These are phyloP conservation scores for Clavispora santaluciae DNA, from an alignment of 805 yeast species.

Conservation along the genomic window DNA sequence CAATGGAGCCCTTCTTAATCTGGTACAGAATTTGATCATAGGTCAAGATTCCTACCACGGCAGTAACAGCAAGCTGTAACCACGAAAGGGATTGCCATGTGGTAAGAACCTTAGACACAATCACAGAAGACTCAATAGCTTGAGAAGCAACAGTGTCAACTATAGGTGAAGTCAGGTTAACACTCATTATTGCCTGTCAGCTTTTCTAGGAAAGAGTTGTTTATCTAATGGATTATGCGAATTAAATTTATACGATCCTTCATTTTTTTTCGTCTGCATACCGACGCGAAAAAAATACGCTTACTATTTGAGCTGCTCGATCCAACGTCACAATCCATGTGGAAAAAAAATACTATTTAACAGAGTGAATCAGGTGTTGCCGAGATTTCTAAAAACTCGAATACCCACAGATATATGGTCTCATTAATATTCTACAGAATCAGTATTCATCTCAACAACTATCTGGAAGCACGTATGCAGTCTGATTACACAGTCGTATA, in stretches of 20 bases:
- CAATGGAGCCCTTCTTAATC: constrained; percentile 77
- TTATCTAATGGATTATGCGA: neutral
- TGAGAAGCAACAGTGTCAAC: constrained; percentile 1
- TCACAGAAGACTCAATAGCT: neutral
- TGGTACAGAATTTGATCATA: constrained; percentile 81
- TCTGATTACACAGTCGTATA: neutral
- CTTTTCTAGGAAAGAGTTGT: neutral
- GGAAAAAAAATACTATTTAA: too few species aligned
- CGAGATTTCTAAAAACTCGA: neutral
- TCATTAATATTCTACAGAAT: neutral
- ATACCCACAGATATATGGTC: neutral
- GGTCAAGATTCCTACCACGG: constrained; percentile 44
- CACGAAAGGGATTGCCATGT: constrained; percentile 37
- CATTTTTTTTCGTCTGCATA: neutral
- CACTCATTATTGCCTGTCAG: constrained; percentile 3
- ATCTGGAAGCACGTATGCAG: neutral
- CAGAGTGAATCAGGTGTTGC: neutral
- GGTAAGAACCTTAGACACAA: neutral
- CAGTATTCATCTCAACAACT: neutral
- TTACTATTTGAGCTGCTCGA: neutral
- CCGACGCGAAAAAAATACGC: neutral
- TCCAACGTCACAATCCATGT: too few species aligned
- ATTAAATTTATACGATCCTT: neutral
- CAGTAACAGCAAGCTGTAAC: constrained; percentile 47
- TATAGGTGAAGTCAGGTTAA: constrained; percentile 7